Percentiles rank a stretch among this genome's conserved stretches.
Evolutionary conservation across 306 rosid species (phyloP).

Genomic region (Clitoria ternatea): DNA sequence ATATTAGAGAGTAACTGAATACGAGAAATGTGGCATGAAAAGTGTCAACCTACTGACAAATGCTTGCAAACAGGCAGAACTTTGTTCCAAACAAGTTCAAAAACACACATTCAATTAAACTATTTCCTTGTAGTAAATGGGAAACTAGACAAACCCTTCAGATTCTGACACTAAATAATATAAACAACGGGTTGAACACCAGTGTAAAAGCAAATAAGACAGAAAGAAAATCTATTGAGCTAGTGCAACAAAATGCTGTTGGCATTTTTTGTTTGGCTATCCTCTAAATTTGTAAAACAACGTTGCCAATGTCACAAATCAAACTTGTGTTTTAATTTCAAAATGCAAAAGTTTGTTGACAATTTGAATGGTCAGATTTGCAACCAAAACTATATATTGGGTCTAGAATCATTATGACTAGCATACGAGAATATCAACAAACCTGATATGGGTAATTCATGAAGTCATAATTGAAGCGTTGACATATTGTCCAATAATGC

Average conservation of each 20-base stretch:
- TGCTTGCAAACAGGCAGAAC: not conserved
- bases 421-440: not conserved
- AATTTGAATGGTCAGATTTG: not conserved
- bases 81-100: not conserved
- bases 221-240: not conserved
- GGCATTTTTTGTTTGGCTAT: not conserved
- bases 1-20: not conserved
- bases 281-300: not conserved
- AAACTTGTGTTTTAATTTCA: not conserved
- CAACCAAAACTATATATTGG: constrained; percentile 7
- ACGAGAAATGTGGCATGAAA: not conserved
- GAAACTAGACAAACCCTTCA: constrained; percentile 5
- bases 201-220: not conserved
- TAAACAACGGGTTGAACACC: constrained; percentile 11
- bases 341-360: not conserved
- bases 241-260: not conserved
- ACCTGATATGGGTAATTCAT: not conserved
- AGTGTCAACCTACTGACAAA: not conserved
- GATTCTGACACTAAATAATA: not conserved
- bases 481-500: not conserved
- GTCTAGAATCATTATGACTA: constrained; percentile 1
- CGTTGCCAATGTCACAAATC: not conserved
- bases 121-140: not conserved
- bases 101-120: not conserved
- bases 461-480: constrained; percentile 5